A percentile compares a stretch with the other conserved stretches of the same genome.
Evolutionary conservation across 1,284 basidiomycete species (phyloP).

Genomic region (Paramarasmius palmivorus): DNA sequence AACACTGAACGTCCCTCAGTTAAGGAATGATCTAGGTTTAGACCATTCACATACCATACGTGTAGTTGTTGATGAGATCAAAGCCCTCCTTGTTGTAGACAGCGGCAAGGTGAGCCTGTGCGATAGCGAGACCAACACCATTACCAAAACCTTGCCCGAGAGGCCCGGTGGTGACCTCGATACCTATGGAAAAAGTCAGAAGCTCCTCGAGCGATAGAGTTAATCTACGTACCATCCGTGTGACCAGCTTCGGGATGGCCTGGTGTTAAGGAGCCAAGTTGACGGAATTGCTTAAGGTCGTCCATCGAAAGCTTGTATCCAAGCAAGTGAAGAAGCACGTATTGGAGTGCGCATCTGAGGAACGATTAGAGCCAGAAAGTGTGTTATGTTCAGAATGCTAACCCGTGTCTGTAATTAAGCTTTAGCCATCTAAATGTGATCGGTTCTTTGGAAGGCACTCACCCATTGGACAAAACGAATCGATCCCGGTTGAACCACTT

Average conservation of each 20-base stretch:
- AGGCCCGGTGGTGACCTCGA: constrained; percentile 96
- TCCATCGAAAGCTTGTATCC: constrained; percentile 85
- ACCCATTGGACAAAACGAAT: constrained; percentile 88
- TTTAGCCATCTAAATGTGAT: constrained; percentile 16
- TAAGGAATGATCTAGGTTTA: constrained; percentile 15
- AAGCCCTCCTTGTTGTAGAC: constrained; percentile 89
- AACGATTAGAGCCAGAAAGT: constrained; percentile 11
- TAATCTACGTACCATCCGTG: constrained; percentile 66
- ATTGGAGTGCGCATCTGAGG: constrained; percentile 80
- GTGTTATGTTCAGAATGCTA: constrained; percentile 26
- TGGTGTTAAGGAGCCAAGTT: constrained; percentile 86
- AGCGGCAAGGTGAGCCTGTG: constrained; percentile 87
- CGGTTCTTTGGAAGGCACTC: constrained; percentile 21
- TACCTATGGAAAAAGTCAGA: constrained; percentile 40
- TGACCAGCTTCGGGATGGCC: constrained; percentile 91
- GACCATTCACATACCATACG: constrained; percentile 62
- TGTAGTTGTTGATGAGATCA: constrained; percentile 87
- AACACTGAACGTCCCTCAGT: constrained; percentile 56
- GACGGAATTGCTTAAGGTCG: constrained; percentile 84
- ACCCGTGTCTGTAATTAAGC: constrained; percentile 60
- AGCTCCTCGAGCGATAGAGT: background rate
- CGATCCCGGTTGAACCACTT: constrained; percentile 93
- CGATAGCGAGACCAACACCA: constrained; percentile 92
- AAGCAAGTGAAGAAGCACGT: constrained; percentile 80
- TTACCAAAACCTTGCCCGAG: constrained; percentile 95